Percentiles rank a stretch among this genome's conserved stretches.
These are phyloP conservation scores for Penicillium paradoxum DNA, from an alignment of 495 filamentous ascomycete genomes.

Conservation along the genomic window DNA sequence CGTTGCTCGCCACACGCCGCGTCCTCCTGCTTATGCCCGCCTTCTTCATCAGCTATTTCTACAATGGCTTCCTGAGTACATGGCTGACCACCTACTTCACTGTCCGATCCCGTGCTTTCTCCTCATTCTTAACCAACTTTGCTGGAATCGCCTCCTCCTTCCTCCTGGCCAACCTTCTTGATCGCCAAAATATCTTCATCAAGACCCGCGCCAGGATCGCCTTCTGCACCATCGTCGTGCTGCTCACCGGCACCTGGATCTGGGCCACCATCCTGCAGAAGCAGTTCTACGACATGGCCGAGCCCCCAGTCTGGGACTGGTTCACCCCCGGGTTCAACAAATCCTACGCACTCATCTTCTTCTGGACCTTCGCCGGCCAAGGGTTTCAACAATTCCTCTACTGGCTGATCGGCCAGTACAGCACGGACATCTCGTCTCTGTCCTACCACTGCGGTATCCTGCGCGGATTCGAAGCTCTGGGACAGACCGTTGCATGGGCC, in stretches of 20 bases:
- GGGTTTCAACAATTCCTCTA: slow-evolving; percentile 35
- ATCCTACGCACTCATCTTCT: slow-evolving; percentile 30
- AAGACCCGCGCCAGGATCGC: slow-evolving; percentile 28
- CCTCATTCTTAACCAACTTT: slow-evolving; percentile 35
- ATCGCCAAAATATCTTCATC: slow-evolving; percentile 31
- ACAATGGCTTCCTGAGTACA: slow-evolving; percentile 32
- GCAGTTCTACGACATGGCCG: slow-evolving; percentile 24
- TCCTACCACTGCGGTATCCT: slow-evolving; percentile 33
- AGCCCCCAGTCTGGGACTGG: slow-evolving; percentile 28
- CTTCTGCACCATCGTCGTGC: slow-evolving; percentile 22
- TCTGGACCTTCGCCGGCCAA: slow-evolving; percentile 31
- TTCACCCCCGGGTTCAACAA: slow-evolving; percentile 31
- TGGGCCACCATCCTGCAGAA: slow-evolving; percentile 30
- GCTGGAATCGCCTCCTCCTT: slow-evolving; percentile 31
- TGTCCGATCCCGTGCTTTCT: slow-evolving; percentile 31
- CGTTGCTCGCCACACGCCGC: slow-evolving; percentile 23
- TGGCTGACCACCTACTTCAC: slow-evolving; percentile 33
- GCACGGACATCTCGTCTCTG: slow-evolving; percentile 28
- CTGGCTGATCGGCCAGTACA: slow-evolving; percentile 33
- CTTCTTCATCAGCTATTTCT: slow-evolving; percentile 38
- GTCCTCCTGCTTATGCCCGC: slow-evolving; percentile 26
- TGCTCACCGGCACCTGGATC: slow-evolving; percentile 31
- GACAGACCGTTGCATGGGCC: slow-evolving; percentile 33
- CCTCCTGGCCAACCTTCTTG: slow-evolving; percentile 26
- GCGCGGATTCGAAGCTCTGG: slow-evolving; percentile 29